Evolutionary conservation across 2,329 filamentous ascomycete species (phyloP).

Genomic region (Lasiodiplodia theobromae): DNA sequence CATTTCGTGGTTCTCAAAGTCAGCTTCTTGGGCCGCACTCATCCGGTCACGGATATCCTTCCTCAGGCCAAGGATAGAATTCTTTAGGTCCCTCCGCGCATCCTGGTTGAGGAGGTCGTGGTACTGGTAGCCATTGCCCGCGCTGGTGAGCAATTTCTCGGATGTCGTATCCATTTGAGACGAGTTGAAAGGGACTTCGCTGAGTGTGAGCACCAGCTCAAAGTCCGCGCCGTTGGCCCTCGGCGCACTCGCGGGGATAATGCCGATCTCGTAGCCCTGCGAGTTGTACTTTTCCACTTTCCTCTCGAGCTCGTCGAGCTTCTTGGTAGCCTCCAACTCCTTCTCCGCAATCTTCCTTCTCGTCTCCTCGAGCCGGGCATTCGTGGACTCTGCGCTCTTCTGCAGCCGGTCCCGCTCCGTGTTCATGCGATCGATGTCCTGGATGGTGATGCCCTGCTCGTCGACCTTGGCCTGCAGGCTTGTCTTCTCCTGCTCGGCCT

Average conservation of each 20-base stretch:
- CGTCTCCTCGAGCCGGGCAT: constrained; percentile 79
- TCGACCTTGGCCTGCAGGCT: constrained; percentile 86
- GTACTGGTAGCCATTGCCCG: constrained; percentile 86
- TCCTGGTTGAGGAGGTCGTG: constrained; percentile 89
- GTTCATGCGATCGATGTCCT: constrained; percentile 99
- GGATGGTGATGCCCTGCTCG: constrained; percentile 91
- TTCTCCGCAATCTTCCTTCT: constrained; percentile 85
- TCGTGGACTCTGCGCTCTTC: constrained; percentile 80
- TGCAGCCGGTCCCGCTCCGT: constrained; percentile 93
- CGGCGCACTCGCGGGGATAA: constrained; percentile 83
- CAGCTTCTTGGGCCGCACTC: constrained; percentile 80
- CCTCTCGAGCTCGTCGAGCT: constrained; percentile 90
- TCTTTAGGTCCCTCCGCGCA: constrained; percentile 81
- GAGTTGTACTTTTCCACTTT: constrained; percentile 93
- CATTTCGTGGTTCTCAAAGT: constrained; percentile 90
- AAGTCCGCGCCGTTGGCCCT: constrained; percentile 87
- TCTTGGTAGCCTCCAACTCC: constrained; percentile 83
- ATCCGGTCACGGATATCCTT: constrained; percentile 94
- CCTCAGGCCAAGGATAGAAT: constrained; percentile 75
- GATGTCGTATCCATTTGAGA: constrained; percentile 61
- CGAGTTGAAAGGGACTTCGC: constrained; percentile 72
- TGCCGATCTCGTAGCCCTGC: constrained; percentile 87
- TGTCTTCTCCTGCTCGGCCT: constrained; percentile 78
- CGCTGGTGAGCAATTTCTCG: constrained; percentile 82
- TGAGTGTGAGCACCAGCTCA: constrained; percentile 84